Base-by-base conservation (phyloP, 1,284 basidiomycete species). In the Inonotus obliquus region DNA sequence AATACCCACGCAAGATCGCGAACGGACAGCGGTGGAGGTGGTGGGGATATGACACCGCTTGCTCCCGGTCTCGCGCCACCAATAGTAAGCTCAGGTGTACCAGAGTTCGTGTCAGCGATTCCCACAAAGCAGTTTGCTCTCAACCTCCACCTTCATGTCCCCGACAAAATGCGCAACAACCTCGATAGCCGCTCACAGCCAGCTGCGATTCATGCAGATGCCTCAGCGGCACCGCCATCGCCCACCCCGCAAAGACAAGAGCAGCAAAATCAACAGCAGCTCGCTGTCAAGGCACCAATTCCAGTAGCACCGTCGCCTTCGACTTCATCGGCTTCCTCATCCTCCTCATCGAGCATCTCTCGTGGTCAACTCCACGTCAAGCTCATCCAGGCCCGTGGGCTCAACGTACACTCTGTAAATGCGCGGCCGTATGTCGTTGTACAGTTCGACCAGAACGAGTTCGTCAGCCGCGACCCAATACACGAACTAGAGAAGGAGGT, bases 401-500 rank as follows among this genome's bases (percentile, higher is more conserved):
- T 99, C 71, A 87, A 87, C 67, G 87, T 93, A 52, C 79, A 81
- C 41, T 81, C 86, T 25, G 73, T 83, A 19, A 76, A 79, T 55
- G 85, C 89, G 1, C 82, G 90, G 23, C 97, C 96, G 13, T 99
- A 99, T 73, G 93, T 95, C 67, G 96, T 99, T 71, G 94, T 97
- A 68, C 91, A 96, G 74, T 99, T 98, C 75, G 96, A 99, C 79
- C 93, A 98, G 77, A 98, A 96, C 81, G 96, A 99, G 76, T 99
- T 98, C 73, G 91, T 99, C 72, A 90, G 89, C 67, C 81, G 96
- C 62, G 93, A 97, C 70, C 94, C 96, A 21, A 92, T 90, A 48
- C 81, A 87, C 67, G 92, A 94, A 71, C 77, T 82, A n/a, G 92
- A 91, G 74, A 91, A 87, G 76, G 91, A 94, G 74, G 89, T 91